A percentile compares a stretch with the other conserved stretches of the same genome.
phyloP scores from a whole-genome alignment of 148 eudicot species.

The Beta vulgaris region DNA sequence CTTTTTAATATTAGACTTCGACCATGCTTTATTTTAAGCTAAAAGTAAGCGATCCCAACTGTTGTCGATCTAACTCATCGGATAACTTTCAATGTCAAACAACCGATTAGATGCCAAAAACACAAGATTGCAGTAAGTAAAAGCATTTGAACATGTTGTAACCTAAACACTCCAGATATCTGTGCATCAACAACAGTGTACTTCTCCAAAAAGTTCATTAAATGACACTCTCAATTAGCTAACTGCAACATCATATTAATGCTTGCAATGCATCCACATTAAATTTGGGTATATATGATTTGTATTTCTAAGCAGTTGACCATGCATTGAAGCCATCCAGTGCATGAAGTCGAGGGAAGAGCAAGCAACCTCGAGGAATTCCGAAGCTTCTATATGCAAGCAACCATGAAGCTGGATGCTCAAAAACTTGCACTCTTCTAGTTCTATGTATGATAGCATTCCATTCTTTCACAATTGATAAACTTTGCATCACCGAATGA shows the following conservation, averaged over 20 bases:
- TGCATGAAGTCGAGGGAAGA: not conserved
- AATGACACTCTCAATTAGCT: not conserved
- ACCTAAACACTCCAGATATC: too few species aligned
- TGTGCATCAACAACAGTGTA: not conserved
- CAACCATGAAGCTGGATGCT: not conserved
- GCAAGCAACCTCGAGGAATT: not conserved
- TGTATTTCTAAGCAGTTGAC: not conserved
- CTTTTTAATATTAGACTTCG: too few species aligned
- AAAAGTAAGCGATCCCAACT: too few species aligned
- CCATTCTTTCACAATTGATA: not conserved
- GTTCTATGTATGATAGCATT: not conserved
- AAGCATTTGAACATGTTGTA: too few species aligned
- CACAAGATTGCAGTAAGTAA: not conserved
- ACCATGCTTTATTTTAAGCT: too few species aligned
- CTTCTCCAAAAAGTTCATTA: not conserved
- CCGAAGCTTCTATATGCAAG: not conserved
- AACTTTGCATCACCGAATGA: not conserved
- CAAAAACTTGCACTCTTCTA: not conserved
- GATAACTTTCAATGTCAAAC: not conserved
- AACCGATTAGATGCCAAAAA: not conserved
- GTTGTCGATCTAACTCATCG: too few species aligned
- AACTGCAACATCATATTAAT: not conserved
- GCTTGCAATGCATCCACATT: not conserved
- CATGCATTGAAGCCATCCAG: not conserved
- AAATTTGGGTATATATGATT: not conserved